Conservation (phyloP, 305 asterid species). For the Withania somnifera region DNA sequence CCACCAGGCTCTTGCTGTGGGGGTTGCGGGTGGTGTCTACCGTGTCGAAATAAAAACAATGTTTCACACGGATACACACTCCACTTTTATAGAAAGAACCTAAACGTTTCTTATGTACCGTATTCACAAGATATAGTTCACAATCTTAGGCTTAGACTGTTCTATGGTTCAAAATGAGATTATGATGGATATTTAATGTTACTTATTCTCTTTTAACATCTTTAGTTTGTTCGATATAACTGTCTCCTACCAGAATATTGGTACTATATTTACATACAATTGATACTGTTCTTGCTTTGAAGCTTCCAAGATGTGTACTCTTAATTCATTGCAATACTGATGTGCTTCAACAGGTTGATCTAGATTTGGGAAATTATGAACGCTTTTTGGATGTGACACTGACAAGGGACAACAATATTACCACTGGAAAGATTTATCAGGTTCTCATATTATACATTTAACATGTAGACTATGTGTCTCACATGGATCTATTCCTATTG, state of each 20-base stretch:
- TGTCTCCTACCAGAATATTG: neutral
- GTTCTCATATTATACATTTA: neutral
- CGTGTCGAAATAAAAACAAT: neutral
- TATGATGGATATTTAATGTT: neutral
- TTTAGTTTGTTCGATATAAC: neutral
- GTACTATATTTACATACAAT: neutral
- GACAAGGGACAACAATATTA: conserved; percentile 21
- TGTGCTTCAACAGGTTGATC: conserved; percentile 17
- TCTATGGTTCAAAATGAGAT: neutral
- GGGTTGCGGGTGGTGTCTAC: neutral
- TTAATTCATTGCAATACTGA: neutral
- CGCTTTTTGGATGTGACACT: conserved; percentile 15
- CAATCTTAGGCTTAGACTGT: neutral
- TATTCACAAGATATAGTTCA: neutral
- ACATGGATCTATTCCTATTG: neutral
- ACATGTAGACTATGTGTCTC: neutral
- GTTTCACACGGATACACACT: neutral
- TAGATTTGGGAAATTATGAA: conserved; percentile 27
- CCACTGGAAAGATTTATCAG: conserved; percentile 26
- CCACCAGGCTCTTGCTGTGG: neutral
- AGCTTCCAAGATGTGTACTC: neutral
- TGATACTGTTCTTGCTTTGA: neutral
- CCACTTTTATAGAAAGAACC: neutral
- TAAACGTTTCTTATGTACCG: neutral
- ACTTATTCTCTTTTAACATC: neutral